Conservation (phyloP, 495 filamentous ascomycete genomes). For the Annulohypoxylon maeteangense region DNA sequence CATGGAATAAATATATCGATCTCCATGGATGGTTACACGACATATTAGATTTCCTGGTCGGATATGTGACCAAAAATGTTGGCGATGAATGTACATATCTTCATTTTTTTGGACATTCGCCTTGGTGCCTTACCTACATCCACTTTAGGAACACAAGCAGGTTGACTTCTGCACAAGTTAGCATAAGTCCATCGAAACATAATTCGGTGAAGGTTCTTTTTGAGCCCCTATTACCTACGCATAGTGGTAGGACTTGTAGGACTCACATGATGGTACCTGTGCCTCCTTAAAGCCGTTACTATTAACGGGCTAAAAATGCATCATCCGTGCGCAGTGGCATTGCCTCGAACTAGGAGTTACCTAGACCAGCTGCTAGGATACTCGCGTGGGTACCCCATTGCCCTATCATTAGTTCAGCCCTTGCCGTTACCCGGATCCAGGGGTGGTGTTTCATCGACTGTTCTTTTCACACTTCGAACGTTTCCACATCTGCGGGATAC, state of each 20-base stretch:
- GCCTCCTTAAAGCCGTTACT: neutral
- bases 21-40: neutral
- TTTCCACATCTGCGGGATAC: conserved; percentile 15
- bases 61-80: neutral
- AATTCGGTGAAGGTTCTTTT: neutral
- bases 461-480: conserved; percentile 4
- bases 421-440: conserved; percentile 20
- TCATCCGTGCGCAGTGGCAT: neutral
- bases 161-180: neutral
- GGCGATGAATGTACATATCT: neutral
- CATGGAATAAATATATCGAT: neutral
- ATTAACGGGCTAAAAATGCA: neutral
- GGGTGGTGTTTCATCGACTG: conserved; percentile 31
- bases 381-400: neutral
- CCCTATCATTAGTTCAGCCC: neutral
- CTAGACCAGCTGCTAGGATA: neutral
- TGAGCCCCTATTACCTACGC: too few species aligned
- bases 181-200: neutral
- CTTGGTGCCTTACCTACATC: too few species aligned
- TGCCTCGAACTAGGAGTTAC: neutral
- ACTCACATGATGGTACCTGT: neutral
- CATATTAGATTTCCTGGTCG: neutral
- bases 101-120: neutral
- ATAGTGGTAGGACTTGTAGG: neutral
- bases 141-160: too few species aligned